Base-by-base conservation (phyloP, 1,284 basidiomycete species). In the Marasmius fiardii region DNA sequence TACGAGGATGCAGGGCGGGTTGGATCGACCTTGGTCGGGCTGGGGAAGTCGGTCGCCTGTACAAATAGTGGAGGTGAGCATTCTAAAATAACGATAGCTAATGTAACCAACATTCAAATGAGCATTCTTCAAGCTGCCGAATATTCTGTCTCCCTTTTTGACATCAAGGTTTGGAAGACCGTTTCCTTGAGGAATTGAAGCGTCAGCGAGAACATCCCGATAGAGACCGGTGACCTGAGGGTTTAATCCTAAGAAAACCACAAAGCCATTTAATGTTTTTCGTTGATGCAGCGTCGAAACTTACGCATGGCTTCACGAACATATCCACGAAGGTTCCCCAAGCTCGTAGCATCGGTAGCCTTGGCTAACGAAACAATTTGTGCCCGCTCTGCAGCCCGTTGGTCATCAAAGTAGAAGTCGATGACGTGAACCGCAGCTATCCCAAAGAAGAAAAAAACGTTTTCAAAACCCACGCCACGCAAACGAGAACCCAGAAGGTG, bases 381-480 rank as follows among this genome's bases (percentile, higher is more conserved):
- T 0, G 63, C 68, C 12, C 72, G 66, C 58, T 81, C 74, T 44
- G 68, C 62, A 10, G 65, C 64, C 18, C 70, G 72, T 23, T 65
- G 64, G 14, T 75, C 74, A 43, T 77, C 75, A 23, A 86, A 65
- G 66, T 81, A 86, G 64, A 83, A 83, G 62, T 85, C 78, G 52
- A 86, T 68, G 21, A 83, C 75, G 37, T 82, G 73, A 37, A 72
- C 66, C 55, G 72, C 69, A 23, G 68, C 71, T 67, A 53, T 7
- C 11, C 21, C 5, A 8, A 6, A 26, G 2, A 12, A 11, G 24
- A n/a, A 43, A 23, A 33, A 2, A 0, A 60, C n/a, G n/a, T n/a
- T n/a, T n/a, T n/a, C n/a, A n/a, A n/a, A n/a, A n/a, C n/a, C n/a
- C n/a, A n/a, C n/a, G n/a, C n/a, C n/a, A n/a, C n/a, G n/a, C n/a